These are phyloP conservation scores for Citrus trifoliata DNA, from an alignment of 345 rosid genomes.

Conservation along the genomic window DNA sequence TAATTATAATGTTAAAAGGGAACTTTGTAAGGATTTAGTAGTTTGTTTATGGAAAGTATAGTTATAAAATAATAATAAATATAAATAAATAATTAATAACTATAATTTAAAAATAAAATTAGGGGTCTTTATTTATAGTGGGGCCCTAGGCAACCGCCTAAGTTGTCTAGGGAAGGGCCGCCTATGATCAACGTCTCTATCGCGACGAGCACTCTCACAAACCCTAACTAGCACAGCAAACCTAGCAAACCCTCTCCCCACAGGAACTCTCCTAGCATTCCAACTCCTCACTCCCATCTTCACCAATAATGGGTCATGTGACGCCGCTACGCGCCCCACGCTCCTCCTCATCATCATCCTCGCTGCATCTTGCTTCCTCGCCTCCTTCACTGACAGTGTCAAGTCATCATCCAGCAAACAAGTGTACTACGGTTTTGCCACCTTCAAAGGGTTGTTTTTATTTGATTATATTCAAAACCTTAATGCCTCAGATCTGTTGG, in stretches of 20 bases:
- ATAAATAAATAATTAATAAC: too few relatives aligned
- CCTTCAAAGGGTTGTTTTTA: slow-evolving; percentile 62
- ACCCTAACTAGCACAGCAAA: slow-evolving; percentile 78
- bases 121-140: too few relatives aligned
- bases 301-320: slow-evolving; percentile 82
- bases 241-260: slow-evolving; percentile 90
- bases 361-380: slow-evolving; percentile 68
- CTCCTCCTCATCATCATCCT: slow-evolving; percentile 57
- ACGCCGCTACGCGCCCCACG: slow-evolving; percentile 58
- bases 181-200: slow-evolving; percentile 19
- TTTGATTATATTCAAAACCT: slow-evolving; percentile 58
- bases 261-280: slow-evolving; percentile 87
- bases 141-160: too few relatives aligned
- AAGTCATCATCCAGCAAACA: slow-evolving; percentile 47
- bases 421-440: slow-evolving; percentile 75
- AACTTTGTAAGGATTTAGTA: too few relatives aligned
- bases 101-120: too few relatives aligned
- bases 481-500: too few relatives aligned
- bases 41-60: too few relatives aligned
- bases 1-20: too few relatives aligned
- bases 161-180: too few relatives aligned
- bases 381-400: slow-evolving; percentile 76
- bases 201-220: slow-evolving; percentile 66
- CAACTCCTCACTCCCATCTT: slow-evolving; percentile 76
- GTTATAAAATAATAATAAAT: too few relatives aligned